Percentiles rank a stretch among this genome's conserved stretches.
Evolutionary conservation across 768 basidiomycete species (phyloP).

Genomic region (Scleroderma bovista): DNA sequence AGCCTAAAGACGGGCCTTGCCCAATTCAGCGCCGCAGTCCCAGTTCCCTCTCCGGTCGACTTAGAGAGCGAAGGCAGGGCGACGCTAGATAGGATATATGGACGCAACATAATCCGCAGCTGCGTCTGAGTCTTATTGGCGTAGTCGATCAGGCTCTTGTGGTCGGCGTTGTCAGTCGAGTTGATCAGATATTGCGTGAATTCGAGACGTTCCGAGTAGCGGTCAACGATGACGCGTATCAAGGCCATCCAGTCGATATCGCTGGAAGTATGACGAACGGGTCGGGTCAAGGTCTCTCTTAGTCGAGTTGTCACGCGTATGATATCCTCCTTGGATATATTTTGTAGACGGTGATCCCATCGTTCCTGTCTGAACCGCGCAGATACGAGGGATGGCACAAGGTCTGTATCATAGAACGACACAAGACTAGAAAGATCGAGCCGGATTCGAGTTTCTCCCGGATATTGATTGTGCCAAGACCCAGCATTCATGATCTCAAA

Average conservation of each 20-base stretch:
- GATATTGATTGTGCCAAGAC: slow-evolving; percentile 37
- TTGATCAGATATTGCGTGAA: slow-evolving; percentile 33
- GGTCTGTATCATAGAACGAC: slow-evolving; percentile 38
- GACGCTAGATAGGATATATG: slow-evolving; percentile 6
- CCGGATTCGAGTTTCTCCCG: slow-evolving; percentile 40
- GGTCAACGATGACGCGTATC: slow-evolving; percentile 27
- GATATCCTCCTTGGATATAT: slow-evolving; percentile 14
- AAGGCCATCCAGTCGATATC: too few relatives aligned
- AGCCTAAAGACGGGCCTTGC: too few relatives aligned
- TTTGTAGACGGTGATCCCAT: slow-evolving; percentile 34
- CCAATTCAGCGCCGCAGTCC: slow-evolving; percentile 16
- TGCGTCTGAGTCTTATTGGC: slow-evolving; percentile 11
- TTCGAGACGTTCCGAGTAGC: slow-evolving; percentile 39
- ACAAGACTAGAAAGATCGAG: slow-evolving; percentile 38
- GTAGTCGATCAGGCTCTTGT: too few relatives aligned
- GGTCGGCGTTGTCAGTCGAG: neutral
- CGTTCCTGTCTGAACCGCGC: too few relatives aligned
- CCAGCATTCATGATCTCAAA: neutral
- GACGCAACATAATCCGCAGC: slow-evolving; percentile 14
- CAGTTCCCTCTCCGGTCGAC: neutral
- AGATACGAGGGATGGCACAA: slow-evolving; percentile 36
- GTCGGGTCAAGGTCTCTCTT: neutral
- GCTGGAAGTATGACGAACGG: neutral
- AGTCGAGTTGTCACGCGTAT: neutral
- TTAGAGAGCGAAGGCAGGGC: slow-evolving; percentile 2